A percentile compares a stretch with the other conserved stretches of the same genome.
Evolutionary conservation across 345 rosid species (phyloP).

Genomic region (Acer yangbiense): DNA sequence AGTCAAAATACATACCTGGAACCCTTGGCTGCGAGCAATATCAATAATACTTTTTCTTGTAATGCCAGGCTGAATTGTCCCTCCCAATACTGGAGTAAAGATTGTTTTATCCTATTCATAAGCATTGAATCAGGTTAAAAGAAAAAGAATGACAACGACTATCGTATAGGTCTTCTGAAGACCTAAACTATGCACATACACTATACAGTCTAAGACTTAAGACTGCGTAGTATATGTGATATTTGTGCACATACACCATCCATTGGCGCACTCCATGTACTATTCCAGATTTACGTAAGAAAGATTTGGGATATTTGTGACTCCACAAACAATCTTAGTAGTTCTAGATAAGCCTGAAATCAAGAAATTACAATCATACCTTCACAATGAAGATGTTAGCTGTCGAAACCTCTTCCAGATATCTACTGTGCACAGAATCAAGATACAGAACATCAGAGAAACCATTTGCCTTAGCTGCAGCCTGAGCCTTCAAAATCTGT

Average conservation of each 20-base stretch:
- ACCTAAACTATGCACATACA: neutral
- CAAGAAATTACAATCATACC: constrained; percentile 20
- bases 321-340: neutral
- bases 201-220: neutral
- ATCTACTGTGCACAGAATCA: constrained; percentile 30
- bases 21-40: constrained; percentile 29
- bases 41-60: constrained; percentile 35
- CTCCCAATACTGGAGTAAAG: constrained; percentile 32
- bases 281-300: neutral
- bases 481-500: constrained; percentile 32
- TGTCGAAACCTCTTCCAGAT: constrained; percentile 35
- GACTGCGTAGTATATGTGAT: no score
- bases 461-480: constrained; percentile 34
- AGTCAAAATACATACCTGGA: constrained; percentile 25
- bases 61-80: constrained; percentile 36
- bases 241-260: neutral
- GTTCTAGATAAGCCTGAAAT: neutral
- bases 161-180: neutral
- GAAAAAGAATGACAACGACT: neutral
- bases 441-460: constrained; percentile 37
- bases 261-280: neutral
- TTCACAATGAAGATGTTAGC: constrained; percentile 40
- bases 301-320: neutral
- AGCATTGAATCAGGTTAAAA: neutral
- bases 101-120: constrained; percentile 29